Evolutionary conservation across 2,329 filamentous ascomycete species (phyloP), one percentile per base, ranked within the genome.

Genomic region (Parastagonospora nodorum): DNA sequence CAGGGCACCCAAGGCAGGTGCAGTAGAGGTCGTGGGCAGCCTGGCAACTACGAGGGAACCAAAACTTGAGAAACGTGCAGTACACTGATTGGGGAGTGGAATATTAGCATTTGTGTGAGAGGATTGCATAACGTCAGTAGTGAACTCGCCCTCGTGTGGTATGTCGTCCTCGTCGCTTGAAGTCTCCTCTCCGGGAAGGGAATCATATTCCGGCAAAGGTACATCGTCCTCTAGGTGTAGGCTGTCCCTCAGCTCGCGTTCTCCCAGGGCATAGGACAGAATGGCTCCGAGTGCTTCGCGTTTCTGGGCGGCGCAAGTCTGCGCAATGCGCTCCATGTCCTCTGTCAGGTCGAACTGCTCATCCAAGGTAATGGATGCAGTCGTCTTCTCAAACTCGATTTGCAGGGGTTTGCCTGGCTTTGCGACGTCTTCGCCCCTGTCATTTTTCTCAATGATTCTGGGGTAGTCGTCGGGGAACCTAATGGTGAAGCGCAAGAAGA

Each of bases 151-250:
- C 30, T 90, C 88, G 50, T 74, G 75, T 41, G 92, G 90, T 57
- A 92, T 89, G 53, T 91, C 88, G 55, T 92, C 90, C 58, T 91
- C 88, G 55, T 91, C 88, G 63, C 89, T 95, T 2, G 91, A 97
- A 59, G 90, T 93, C 58, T 94, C 90, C 50, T 89, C 88, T 28
- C 57, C 67, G 7, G 57, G 59, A 28, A 66, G 31, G 15, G 58
- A 56, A 74, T 77, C 32, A 27, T 63, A 35, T 30, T 65, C 63
- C 48, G 74, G 72, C 46, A 57, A 44, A 84, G 48, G 84, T 7
- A 89, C 86, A 57, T 85, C 81, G 9, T 87, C 39, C 78, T 74
- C 41, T 14, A 68, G 47, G 76, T 69, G 48, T 10, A 84, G 75
- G 52, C 80, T 84, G 35, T 87, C 83, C 53, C 86, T 80, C 5